phyloP scores from a whole-genome alignment of 1,139 yeast genomes.

The Meyerozyma smithsonii region DNA sequence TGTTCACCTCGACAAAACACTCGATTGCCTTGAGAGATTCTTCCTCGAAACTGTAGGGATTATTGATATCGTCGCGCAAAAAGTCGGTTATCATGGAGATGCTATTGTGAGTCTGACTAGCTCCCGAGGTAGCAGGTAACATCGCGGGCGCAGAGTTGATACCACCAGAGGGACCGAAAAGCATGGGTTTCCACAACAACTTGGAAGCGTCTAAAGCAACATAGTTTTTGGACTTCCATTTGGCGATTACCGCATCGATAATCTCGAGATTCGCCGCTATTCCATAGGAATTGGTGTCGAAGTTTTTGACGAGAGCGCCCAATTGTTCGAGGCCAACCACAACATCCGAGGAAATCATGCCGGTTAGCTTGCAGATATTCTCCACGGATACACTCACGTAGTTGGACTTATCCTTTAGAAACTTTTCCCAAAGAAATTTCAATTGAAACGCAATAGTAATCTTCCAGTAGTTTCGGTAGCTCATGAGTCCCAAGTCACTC shows the following conservation, averaged over 20 bases:
- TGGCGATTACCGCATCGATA: conserved; percentile 40
- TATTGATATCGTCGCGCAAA: conserved; percentile 59
- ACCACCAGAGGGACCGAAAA: conserved; percentile 83
- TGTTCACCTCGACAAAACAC: conserved; percentile 22
- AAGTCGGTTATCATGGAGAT: conserved; percentile 53
- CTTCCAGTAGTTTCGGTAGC: conserved; percentile 88
- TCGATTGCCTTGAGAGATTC: conserved; percentile 45
- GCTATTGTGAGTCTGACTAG: conserved; percentile 31
- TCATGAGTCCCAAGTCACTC: conserved; percentile 77
- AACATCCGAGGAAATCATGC: conserved; percentile 85
- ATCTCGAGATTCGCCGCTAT: conserved; percentile 46
- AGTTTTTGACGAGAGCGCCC: conserved; percentile 50
- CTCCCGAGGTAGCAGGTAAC: conserved; percentile 16
- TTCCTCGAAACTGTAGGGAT: conserved; percentile 52
- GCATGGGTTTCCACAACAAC: conserved; percentile 75
- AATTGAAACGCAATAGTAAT: conserved; percentile 49
- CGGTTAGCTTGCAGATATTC: conserved; percentile 63
- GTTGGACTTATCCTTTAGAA: conserved; percentile 10
- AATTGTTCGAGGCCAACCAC: conserved; percentile 81
- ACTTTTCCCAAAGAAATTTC: conserved; percentile 25
- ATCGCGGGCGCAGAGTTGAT: conserved; percentile 54
- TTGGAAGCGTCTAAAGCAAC: conserved; percentile 45
- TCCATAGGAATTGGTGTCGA: conserved; percentile 42
- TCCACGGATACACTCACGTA: conserved; percentile 44
- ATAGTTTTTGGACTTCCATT: conserved; percentile 57